Conservation (phyloP, 257 asterid species). For the Orobanche coerulescens region DNA sequence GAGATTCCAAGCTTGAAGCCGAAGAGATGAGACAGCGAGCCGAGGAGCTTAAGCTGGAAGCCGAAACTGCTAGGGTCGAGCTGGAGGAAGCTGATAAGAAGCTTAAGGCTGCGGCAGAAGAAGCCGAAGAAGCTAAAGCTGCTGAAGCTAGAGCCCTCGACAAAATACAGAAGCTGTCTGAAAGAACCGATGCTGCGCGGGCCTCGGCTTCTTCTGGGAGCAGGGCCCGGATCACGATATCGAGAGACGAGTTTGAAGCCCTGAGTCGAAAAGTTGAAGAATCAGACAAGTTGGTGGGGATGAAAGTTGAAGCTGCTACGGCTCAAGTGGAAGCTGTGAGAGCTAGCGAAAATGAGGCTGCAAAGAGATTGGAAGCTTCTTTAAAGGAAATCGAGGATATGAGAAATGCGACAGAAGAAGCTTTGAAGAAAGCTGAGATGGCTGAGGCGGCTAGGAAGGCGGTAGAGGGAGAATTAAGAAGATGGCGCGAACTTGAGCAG, state of each 20-base stretch:
- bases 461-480: slow-evolving; percentile 66
- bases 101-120: slow-evolving; percentile 34
- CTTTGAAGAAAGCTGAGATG: slow-evolving; percentile 63
- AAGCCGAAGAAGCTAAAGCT: slow-evolving; percentile 60
- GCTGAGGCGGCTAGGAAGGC: slow-evolving; percentile 75
- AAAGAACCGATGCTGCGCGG: slow-evolving; percentile 45
- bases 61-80: slow-evolving; percentile 34
- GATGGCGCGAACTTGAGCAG: slow-evolving; percentile 66
- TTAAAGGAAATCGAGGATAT: slow-evolving; percentile 48
- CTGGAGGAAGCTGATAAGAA: slow-evolving; percentile 57
- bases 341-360: slow-evolving; percentile 64
- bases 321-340: slow-evolving; percentile 76
- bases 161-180: slow-evolving; percentile 45
- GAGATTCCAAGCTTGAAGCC: slow-evolving; percentile 42
- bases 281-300: slow-evolving; percentile 47
- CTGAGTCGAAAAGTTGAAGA: slow-evolving; percentile 55
- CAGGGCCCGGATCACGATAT: slow-evolving; percentile 49
- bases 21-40: slow-evolving; percentile 54
- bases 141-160: slow-evolving; percentile 53
- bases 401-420: slow-evolving; percentile 48
- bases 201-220: slow-evolving; percentile 51
- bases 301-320: slow-evolving; percentile 62
- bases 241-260: slow-evolving; percentile 52
- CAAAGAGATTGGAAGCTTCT: slow-evolving; percentile 40
- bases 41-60: slow-evolving; percentile 46